Base-by-base conservation (phyloP, 2,329 filamentous ascomycete species). In the Aureobasidium lini region DNA sequence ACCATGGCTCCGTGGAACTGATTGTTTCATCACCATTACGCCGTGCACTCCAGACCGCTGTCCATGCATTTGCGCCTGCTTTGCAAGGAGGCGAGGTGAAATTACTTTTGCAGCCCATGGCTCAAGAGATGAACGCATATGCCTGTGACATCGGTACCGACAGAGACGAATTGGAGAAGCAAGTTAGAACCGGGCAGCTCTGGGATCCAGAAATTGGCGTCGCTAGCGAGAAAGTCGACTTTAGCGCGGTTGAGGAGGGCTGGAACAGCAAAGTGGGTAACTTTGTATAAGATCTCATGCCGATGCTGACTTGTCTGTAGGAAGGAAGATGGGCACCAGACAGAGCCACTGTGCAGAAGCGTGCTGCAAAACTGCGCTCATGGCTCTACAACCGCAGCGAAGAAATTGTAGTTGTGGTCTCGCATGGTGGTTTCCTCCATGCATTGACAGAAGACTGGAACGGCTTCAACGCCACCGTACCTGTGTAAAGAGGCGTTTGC, bases 401-500 rank as follows among this genome's bases (percentile, higher is more conserved):
- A 65, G 84, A 88, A 66, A 81, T 92, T 65, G 82, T 95, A 28
- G 84, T 87, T 0, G 79, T 91, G 2, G 89, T 95, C 6, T 87
- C 89, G 4, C 91, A 95, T 67, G 91, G 91, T 1, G 89, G 88
- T 0, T 88, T 92, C 66, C 71, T 95, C 67, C 91, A 96, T 71
- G 95, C 90, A 67, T 75, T 96, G 64, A 94, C 89, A 0, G 83
- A 91, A 65, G 90, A 95, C 67, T 95, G 86, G 84, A 77, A 84
- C 54, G 87, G 84, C 44, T 80, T 56, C 28, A 36, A 46, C 9
- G 52, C 52, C 29, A 9, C 11, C 15, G 18, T 29, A 6, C 7
- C 8, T 16, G 11, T 7, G 23, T 18, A 18, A 3, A n/a, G 10
- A 13, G 15, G 10, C 6, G 7, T 11, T 54, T 16, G 40, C 40